phyloP scores from a whole-genome alignment of 2,329 filamentous ascomycete genomes.

The Pseudopyricularia javanii region DNA sequence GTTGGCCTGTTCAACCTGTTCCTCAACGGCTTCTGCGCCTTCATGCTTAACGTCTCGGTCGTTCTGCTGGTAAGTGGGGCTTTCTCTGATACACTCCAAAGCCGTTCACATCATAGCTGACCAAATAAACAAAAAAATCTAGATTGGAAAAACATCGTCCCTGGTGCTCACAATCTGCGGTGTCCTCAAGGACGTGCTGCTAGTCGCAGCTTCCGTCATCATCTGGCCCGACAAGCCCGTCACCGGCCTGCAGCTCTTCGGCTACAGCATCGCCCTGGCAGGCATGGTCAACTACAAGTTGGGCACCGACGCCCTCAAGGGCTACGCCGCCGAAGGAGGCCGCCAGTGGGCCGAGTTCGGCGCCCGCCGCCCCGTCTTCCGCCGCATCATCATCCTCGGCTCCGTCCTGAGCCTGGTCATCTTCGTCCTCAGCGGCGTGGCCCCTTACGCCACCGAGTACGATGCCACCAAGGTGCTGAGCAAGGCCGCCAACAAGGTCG shows the following conservation, averaged over 20 bases:
- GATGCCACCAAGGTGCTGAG: slow-evolving; percentile 36
- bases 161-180: slow-evolving; percentile 78
- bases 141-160: slow-evolving; percentile 83
- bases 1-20: slow-evolving; percentile 64
- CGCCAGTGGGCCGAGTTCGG: slow-evolving; percentile 84
- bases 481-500: slow-evolving; percentile 36
- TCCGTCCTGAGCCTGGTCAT: slow-evolving; percentile 45
- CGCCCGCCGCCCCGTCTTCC: slow-evolving; percentile 59
- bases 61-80: slow-evolving; percentile 61
- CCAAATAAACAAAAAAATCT: slow-evolving; percentile 8
- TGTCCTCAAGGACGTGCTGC: slow-evolving; percentile 78
- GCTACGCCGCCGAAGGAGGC: slow-evolving; percentile 58
- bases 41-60: slow-evolving; percentile 73
- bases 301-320: slow-evolving; percentile 70
- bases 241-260: slow-evolving; percentile 66
- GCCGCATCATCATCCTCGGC: slow-evolving; percentile 64
- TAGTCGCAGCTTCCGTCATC: slow-evolving; percentile 67
- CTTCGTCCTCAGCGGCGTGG: slow-evolving; percentile 56
- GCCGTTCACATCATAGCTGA: no score
- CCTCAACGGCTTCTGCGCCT: slow-evolving; percentile 65
- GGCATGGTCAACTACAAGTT: slow-evolving; percentile 84
- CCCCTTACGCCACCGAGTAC: slow-evolving; percentile 46
- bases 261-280: slow-evolving; percentile 66
- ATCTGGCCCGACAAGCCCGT: slow-evolving; percentile 65
- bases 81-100: no score